Percentiles rank a stretch among this genome's conserved stretches.
These are phyloP conservation scores for Tarenaya hassleriana DNA, from an alignment of 345 rosid species.

Conservation along the genomic window DNA sequence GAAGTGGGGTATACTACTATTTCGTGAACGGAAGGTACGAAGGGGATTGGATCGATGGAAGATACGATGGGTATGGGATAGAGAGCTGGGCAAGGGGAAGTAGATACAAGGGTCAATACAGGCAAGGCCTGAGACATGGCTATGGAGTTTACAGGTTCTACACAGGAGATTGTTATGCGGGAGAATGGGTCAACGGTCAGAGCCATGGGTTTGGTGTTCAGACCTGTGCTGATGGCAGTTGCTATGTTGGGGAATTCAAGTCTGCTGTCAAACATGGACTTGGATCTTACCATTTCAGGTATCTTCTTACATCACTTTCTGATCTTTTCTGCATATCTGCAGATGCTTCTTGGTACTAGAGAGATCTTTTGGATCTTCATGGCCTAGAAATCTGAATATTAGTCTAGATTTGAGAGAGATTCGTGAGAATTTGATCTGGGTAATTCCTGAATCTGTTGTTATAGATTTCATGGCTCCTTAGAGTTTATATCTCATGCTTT, in stretches of 20 bases:
- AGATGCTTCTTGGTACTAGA: too few relatives aligned
- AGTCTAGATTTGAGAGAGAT: neutral
- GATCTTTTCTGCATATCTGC: too few relatives aligned
- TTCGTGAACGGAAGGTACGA: too few relatives aligned
- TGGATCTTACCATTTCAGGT: constrained; percentile 95
- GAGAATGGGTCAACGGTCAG: constrained; percentile 92
- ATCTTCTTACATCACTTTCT: neutral
- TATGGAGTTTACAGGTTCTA: constrained; percentile 74
- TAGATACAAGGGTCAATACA: constrained; percentile 82
- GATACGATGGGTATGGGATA: too few relatives aligned
- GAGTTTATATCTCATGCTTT: too few relatives aligned
- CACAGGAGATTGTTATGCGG: constrained; percentile 88
- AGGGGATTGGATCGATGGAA: too few relatives aligned
- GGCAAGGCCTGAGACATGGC: constrained; percentile 82
- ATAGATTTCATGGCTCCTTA: too few relatives aligned
- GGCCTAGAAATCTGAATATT: neutral
- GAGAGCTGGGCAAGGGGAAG: constrained; percentile 99
- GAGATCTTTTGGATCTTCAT: too few relatives aligned
- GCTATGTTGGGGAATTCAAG: constrained; percentile 77
- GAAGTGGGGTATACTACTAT: too few relatives aligned
- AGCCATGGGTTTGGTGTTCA: constrained; percentile 93
- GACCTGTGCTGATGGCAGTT: constrained; percentile 84
- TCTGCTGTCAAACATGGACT: constrained; percentile 86
- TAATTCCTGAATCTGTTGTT: too few relatives aligned
- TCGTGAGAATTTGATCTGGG: neutral